These are phyloP conservation scores for Puccinia coronata DNA, from an alignment of 1,284 basidiomycete genomes.

Conservation along the genomic window DNA sequence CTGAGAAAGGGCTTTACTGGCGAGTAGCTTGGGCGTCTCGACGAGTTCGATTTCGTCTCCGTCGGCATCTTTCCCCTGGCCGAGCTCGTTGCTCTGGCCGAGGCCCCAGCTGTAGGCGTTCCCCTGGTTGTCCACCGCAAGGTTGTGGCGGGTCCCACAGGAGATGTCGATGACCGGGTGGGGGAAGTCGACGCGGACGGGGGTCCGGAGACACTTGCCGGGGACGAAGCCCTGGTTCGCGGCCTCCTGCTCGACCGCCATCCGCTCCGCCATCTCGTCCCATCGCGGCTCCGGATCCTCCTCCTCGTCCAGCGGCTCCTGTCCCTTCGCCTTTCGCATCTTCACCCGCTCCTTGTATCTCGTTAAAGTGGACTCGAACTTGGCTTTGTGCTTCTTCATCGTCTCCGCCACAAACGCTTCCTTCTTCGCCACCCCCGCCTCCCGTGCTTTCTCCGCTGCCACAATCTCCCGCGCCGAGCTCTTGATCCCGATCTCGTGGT, in stretches of 20 bases:
- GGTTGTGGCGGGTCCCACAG: conserved; percentile 76
- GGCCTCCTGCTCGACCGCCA: conserved; percentile 55
- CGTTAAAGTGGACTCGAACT: conserved; percentile 46
- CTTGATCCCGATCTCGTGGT: conserved; percentile 73
- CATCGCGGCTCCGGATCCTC: conserved; percentile 64
- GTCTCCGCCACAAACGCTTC: conserved; percentile 56
- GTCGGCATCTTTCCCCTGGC: conserved; percentile 38
- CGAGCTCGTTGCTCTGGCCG: conserved; percentile 41
- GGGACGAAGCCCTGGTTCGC: conserved; percentile 54
- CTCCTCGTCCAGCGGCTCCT: conserved; percentile 51
- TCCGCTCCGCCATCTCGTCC: conserved; percentile 64
- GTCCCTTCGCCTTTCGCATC: conserved; percentile 48
- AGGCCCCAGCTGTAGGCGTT: conserved; percentile 79
- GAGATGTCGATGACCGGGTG: conserved; percentile 70
- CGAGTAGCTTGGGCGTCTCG: conserved; percentile 15
- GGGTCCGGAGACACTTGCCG: conserved; percentile 47
- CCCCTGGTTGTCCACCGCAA: conserved; percentile 75
- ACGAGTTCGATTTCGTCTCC: conserved; percentile 44
- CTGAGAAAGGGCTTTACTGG: conserved; percentile 18
- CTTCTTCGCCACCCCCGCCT: conserved; percentile 54
- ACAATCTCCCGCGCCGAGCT: conserved; percentile 66
- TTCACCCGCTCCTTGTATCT: conserved; percentile 57
- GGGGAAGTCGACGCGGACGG: conserved; percentile 67
- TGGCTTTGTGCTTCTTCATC: conserved; percentile 53
- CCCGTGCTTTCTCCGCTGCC: conserved; percentile 58